A percentile compares a stretch with the other conserved stretches of the same genome.
These are phyloP conservation scores for Sporormia fimetaria DNA, from an alignment of 495 filamentous ascomycete species.

Conservation along the genomic window DNA sequence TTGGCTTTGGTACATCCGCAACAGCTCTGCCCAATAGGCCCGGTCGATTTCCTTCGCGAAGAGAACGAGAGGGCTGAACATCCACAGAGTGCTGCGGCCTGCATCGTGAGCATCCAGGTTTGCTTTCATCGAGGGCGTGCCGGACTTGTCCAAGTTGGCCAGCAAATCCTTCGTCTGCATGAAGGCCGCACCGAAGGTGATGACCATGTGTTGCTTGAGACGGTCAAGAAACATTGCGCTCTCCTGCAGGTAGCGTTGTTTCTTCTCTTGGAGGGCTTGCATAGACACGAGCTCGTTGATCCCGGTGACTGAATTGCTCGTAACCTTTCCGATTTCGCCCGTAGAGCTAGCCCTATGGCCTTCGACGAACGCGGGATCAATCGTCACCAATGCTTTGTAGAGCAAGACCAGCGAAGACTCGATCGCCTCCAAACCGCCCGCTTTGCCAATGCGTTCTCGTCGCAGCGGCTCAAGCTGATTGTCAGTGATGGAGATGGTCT, in stretches of 20 bases:
- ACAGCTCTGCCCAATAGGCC: slow-evolving; percentile 64
- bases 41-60: slow-evolving; percentile 75
- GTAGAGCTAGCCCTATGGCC: slow-evolving; percentile 5
- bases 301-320: slow-evolving; percentile 48
- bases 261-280: slow-evolving; percentile 87
- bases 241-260: slow-evolving; percentile 69
- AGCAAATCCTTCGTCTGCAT: slow-evolving; percentile 50
- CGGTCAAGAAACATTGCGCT: slow-evolving; percentile 61
- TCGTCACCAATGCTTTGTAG: slow-evolving; percentile 90
- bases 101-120: slow-evolving; percentile 42
- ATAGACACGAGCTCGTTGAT: slow-evolving; percentile 80
- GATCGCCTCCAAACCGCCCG: slow-evolving; percentile 58
- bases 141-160: slow-evolving; percentile 30
- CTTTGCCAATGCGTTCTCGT: slow-evolving; percentile 59
- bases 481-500: slow-evolving; percentile 75
- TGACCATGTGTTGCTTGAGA: slow-evolving; percentile 66
- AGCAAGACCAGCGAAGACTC: slow-evolving; percentile 67
- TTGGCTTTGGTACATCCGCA: slow-evolving; percentile 68
- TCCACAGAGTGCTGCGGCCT: slow-evolving; percentile 56
- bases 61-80: slow-evolving; percentile 70
- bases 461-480: slow-evolving; percentile 61
- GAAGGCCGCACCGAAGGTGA: slow-evolving; percentile 66
- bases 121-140: slow-evolving; percentile 35
- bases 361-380: slow-evolving; percentile 58
- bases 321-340: slow-evolving; percentile 11